Evolutionary conservation across 805 yeast genomes (phyloP).

Genomic region (Limtongozyma cylindracea): DNA sequence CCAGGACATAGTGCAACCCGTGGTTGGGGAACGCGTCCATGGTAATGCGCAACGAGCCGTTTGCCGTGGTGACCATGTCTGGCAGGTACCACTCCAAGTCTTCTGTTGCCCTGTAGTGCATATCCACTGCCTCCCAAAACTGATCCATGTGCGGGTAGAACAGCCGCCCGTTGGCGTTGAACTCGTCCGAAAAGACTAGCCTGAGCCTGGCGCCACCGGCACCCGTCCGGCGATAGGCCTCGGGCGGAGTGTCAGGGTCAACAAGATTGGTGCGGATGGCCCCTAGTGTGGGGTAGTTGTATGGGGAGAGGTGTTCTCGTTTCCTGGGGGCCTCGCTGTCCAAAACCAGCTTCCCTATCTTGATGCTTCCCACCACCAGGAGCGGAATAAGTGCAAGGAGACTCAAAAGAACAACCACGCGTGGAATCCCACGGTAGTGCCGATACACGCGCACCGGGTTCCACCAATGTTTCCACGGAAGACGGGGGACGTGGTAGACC

Average conservation of each 20-base stretch:
- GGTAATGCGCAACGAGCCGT: constrained; percentile 43
- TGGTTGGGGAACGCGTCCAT: constrained; percentile 74
- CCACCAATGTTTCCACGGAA: too few species aligned
- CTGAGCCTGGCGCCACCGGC: constrained; percentile 19
- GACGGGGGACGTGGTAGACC: too few species aligned
- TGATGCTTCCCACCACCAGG: too few species aligned
- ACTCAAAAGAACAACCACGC: too few species aligned
- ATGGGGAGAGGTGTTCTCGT: too few species aligned
- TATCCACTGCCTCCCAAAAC: constrained; percentile 67
- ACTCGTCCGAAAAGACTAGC: constrained; percentile 78
- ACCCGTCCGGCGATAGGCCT: background rate
- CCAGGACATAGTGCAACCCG: constrained; percentile 61
- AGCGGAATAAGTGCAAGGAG: too few species aligned
- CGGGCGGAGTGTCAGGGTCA: constrained; percentile 1
- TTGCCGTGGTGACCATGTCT: constrained; percentile 55
- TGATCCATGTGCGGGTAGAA: constrained; percentile 84
- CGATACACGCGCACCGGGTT: too few species aligned
- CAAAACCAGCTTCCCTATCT: too few species aligned
- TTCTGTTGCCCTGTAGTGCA: constrained; percentile 66
- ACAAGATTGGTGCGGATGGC: too few species aligned
- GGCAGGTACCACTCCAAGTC: constrained; percentile 95
- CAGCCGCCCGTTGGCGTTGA: constrained; percentile 71
- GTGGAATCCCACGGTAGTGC: too few species aligned
- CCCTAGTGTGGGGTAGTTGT: too few species aligned
- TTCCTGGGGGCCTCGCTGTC: too few species aligned